Evolutionary conservation across 2,329 filamentous ascomycete genomes (phyloP).

Genomic region (Cladophialophora exuberans): DNA sequence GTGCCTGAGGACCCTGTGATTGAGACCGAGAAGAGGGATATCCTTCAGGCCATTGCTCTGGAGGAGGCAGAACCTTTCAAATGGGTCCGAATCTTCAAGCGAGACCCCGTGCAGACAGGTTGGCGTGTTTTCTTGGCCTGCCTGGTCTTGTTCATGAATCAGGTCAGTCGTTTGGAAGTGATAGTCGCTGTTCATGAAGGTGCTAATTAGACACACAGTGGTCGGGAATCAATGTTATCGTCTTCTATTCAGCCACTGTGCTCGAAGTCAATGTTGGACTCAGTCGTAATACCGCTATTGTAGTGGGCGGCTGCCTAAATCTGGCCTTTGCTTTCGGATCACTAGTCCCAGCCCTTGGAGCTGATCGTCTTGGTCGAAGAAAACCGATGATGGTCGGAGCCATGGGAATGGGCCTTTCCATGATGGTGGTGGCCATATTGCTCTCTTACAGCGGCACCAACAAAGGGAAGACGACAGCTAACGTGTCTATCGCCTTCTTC

Average conservation of each 20-base stretch:
- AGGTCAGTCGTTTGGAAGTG: constrained; percentile 38
- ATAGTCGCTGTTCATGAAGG: neutral
- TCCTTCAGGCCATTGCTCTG: constrained; percentile 38
- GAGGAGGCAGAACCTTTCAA: constrained; percentile 30
- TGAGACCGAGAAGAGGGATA: constrained; percentile 32
- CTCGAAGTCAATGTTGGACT: constrained; percentile 53
- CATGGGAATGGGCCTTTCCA: constrained; percentile 42
- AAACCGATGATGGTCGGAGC: constrained; percentile 43
- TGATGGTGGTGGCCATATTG: constrained; percentile 37
- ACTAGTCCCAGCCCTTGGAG: constrained; percentile 51
- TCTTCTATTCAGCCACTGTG: constrained; percentile 42
- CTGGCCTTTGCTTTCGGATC: constrained; percentile 48
- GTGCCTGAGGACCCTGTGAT: constrained; percentile 34
- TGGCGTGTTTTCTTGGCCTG: constrained; percentile 52
- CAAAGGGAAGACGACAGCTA: constrained; percentile 45
- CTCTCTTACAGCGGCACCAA: constrained; percentile 45
- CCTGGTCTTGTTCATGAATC: constrained; percentile 51
- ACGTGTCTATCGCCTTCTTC: constrained; percentile 56
- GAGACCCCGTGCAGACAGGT: constrained; percentile 48
- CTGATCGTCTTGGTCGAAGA: constrained; percentile 46
- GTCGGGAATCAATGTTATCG: constrained; percentile 27
- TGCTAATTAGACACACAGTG: constrained; percentile 7
- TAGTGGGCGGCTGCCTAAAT: constrained; percentile 51
- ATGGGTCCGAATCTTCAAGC: constrained; percentile 42
- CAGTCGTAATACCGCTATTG: constrained; percentile 46